Base-by-base conservation (phyloP, 331 rosid species). In the Rosa hybrid region DNA sequence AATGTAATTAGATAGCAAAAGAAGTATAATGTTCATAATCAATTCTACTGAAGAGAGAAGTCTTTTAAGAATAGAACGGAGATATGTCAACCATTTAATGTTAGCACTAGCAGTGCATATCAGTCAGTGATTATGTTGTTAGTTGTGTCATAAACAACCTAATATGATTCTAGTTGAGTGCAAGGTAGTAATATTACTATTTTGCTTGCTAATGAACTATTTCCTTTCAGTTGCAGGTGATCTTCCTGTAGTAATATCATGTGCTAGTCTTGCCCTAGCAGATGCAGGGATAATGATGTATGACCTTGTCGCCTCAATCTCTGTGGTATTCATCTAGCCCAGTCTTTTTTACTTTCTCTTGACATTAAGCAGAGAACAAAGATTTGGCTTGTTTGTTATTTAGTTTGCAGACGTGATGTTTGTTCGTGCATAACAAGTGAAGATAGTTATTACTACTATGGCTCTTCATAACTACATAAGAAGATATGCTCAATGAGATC, bases 211-310 rank as follows among this genome's bases (percentile, higher is more conserved):
- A 30, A 0, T 30, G 34, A 42, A 42, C 23, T 75, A 38, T 75
- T 73, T 53, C 7, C 21, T 53, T 44, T 62, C 81, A 68, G 54
- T 49, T 44, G 80, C 87, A 95, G 98, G 98, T 85, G 98, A 95
- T 87, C 94, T 95, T 42, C 98, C 97, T 71, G 97, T 92, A 70
- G 85, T 95, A 54, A 92, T 95, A 86, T 92, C 99, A 51, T 93
- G 98, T 80, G 99, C 99, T 74, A 93, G 98, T 84, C 96, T 95
- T 87, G 98, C 98, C 77, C 88, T 91, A 77, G 97, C 98, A 13
- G 99, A 95, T 89, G 99, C 98, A 1, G 98, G 99, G 79, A 93
- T 93, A 87, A 87, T 91, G 96, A 91, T 93, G 91, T 90, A 92
- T 78, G 99, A 95, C 83, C 97, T 95, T 77, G 92, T 95, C 75